phyloP scores from a whole-genome alignment of 2,329 filamentous ascomycete genomes.

The Chrysoporthe cubensis region DNA sequence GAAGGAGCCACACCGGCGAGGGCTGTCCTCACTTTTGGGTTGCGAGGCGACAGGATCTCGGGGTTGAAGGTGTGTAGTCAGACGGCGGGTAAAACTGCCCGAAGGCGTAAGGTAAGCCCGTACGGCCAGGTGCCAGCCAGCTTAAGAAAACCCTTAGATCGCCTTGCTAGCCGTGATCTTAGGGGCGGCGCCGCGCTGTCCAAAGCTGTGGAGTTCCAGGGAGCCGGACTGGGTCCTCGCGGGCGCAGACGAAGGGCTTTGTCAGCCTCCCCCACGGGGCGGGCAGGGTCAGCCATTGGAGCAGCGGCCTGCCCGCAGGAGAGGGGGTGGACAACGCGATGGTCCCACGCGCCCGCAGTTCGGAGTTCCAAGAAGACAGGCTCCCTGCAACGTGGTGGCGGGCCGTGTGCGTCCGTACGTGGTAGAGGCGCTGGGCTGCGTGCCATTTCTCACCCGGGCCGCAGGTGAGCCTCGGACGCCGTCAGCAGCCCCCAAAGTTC shows the following conservation, averaged over 20 bases:
- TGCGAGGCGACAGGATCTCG: neutral
- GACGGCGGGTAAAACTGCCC: neutral
- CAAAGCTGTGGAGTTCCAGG: neutral
- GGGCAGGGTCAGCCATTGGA: neutral
- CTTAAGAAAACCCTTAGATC: neutral
- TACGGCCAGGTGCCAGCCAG: neutral
- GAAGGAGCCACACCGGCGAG: neutral
- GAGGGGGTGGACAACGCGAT: neutral
- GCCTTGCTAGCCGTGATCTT: neutral
- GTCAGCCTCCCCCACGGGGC: neutral
- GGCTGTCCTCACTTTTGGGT: neutral
- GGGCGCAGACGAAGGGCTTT: neutral
- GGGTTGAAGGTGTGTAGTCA: conserved; percentile 1
- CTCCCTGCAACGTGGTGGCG: neutral
- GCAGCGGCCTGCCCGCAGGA: neutral
- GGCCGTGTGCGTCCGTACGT: neutral
- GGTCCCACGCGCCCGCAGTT: neutral
- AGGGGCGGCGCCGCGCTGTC: neutral
- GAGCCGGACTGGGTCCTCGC: neutral
- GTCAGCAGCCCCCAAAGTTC: neutral
- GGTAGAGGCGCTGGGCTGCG: neutral
- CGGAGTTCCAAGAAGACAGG: neutral
- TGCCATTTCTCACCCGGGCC: neutral
- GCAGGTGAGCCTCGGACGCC: neutral
- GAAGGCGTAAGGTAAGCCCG: neutral